phyloP scores from a whole-genome alignment of 73 alveolate genomes.

The Stentor roeselii region DNA sequence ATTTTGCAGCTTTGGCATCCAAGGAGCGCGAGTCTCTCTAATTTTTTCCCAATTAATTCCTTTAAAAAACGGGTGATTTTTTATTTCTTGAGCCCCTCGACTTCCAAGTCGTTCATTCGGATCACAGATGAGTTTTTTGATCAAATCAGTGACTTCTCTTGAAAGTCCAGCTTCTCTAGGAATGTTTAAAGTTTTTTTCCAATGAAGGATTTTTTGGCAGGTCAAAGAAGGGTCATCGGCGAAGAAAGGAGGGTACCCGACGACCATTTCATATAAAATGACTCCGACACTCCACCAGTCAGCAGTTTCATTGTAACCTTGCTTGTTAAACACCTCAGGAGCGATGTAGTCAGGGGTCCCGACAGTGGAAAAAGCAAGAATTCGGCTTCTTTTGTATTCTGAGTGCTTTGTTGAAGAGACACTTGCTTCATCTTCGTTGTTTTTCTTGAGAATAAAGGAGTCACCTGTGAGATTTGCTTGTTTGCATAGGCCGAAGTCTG shows the following conservation, averaged over 20 bases:
- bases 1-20: slow-evolving; percentile 45
- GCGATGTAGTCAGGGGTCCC: slow-evolving; percentile 28
- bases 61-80: slow-evolving; percentile 63
- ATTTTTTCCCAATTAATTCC: slow-evolving; percentile 58
- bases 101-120: slow-evolving; percentile 64
- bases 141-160: slow-evolving; percentile 62
- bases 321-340: slow-evolving; percentile 4
- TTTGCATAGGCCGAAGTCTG: slow-evolving; percentile 83
- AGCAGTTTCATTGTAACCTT: neutral
- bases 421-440: slow-evolving; percentile 32
- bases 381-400: slow-evolving; percentile 72
- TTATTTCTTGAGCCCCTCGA: slow-evolving; percentile 58
- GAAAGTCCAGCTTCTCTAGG: slow-evolving; percentile 78
- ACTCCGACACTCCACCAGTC: slow-evolving; percentile 29
- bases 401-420: slow-evolving; percentile 57
- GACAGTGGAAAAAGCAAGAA: slow-evolving; percentile 72
- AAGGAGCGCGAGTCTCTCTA: slow-evolving; percentile 44
- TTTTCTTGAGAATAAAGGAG: neutral
- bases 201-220: slow-evolving; percentile 61
- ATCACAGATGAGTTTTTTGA: slow-evolving; percentile 67
- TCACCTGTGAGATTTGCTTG: slow-evolving; percentile 66
- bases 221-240: slow-evolving; percentile 70
- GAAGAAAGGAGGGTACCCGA: slow-evolving; percentile 90
- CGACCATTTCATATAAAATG: slow-evolving; percentile 19
- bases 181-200: slow-evolving; percentile 63